Evolutionary conservation across 1,284 basidiomycete species (phyloP).

Genomic region (Cutaneotrichosporon curvatum): DNA sequence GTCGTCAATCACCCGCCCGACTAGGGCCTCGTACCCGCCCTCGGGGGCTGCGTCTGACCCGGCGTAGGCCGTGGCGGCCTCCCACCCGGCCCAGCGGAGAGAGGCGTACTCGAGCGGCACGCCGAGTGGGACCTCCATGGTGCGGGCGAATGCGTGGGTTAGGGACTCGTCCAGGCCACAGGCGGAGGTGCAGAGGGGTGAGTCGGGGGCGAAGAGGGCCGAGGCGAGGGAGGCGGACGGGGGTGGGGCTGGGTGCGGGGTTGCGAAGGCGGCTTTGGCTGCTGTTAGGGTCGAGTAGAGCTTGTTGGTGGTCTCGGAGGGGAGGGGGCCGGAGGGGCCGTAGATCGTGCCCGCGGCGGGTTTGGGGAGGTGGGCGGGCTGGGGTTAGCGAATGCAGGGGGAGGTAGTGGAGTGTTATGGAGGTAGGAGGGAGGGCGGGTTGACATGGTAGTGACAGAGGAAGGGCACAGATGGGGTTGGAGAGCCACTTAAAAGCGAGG

Average conservation of each 20-base stretch:
- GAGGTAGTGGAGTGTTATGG: not conserved
- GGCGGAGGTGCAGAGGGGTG: constrained; percentile 25
- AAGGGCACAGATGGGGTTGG: no score
- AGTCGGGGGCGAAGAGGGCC: constrained; percentile 38
- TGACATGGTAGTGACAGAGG: no score
- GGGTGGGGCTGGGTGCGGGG: constrained; percentile 30
- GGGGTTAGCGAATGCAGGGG: not conserved
- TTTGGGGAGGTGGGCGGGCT: constrained; percentile 37
- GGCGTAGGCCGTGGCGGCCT: constrained; percentile 43
- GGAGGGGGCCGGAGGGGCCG: constrained; percentile 34
- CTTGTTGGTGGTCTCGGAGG: constrained; percentile 13
- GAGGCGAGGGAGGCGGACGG: constrained; percentile 33
- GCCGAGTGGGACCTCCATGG: constrained; percentile 49
- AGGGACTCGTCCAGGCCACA: constrained; percentile 19
- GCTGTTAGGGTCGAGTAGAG: constrained; percentile 31
- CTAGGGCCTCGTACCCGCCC: constrained; percentile 49
- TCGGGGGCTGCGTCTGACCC: constrained; percentile 51
- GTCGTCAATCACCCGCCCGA: constrained; percentile 40
- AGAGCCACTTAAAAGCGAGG: no score
- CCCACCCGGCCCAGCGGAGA: constrained; percentile 45
- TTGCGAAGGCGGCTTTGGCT: constrained; percentile 29
- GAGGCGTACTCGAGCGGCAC: constrained; percentile 46
- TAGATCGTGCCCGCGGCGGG: constrained; percentile 35
- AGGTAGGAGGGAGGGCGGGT: no score
- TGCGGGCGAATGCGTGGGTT: constrained; percentile 43